Conservation (phyloP, 371 early-diverging fungal species). For the Rhizopus arrhizus region DNA sequence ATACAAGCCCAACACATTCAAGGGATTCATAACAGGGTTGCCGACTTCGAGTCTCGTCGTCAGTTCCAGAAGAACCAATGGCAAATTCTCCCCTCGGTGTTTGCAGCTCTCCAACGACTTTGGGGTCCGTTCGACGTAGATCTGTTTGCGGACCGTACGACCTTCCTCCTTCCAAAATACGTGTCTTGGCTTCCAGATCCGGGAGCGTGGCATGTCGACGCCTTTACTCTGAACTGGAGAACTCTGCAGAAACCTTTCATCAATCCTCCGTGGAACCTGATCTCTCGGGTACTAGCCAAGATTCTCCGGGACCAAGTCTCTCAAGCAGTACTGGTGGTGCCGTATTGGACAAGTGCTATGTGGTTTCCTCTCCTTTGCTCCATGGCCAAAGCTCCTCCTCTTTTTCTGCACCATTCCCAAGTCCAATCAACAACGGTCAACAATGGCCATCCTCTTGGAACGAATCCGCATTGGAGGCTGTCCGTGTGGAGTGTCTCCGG, state of each 20-base stretch:
- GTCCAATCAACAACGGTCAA: too few relatives aligned
- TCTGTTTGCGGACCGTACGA: conserved; percentile 30
- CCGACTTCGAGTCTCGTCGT: conserved; percentile 23
- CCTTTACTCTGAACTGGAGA: not conserved
- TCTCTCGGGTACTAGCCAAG: not conserved
- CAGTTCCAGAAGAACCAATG: conserved; percentile 21
- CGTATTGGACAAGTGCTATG: conserved; percentile 26
- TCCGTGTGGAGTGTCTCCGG: too few relatives aligned
- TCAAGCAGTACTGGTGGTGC: conserved; percentile 12
- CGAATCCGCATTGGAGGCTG: not conserved
- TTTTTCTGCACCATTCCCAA: not conserved
- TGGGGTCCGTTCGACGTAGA: conserved; percentile 24
- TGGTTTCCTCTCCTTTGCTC: conserved; percentile 22
- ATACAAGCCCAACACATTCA: conserved; percentile 11
- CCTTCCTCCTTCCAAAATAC: conserved; percentile 16
- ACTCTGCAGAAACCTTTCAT: not conserved
- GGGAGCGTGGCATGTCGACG: not conserved
- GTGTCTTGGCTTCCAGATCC: conserved; percentile 24
- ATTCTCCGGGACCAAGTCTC: conserved; percentile 14
- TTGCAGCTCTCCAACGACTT: conserved; percentile 4
- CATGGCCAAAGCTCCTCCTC: conserved; percentile 8
- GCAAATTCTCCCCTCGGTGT: conserved; percentile 4
- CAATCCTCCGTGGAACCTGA: not conserved
- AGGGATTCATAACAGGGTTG: not conserved
- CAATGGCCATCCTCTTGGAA: not conserved